Base-by-base conservation (phyloP, 2,329 filamentous ascomycete genomes). In the Ascochyta lentis region DNA sequence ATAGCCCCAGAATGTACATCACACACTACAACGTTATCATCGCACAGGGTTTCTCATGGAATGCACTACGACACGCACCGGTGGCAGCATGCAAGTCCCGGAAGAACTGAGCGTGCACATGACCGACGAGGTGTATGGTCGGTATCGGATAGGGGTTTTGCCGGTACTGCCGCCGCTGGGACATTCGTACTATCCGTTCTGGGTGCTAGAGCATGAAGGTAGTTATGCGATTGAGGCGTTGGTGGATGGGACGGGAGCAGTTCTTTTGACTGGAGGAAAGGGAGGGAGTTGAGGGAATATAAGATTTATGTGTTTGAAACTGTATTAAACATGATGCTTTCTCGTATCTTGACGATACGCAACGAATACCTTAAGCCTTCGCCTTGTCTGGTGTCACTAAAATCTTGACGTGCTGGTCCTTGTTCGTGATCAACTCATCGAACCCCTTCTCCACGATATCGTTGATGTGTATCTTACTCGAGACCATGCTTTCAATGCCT, bases 391-490 rank as follows among this genome's bases (percentile, higher is more conserved):
- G 64, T 5, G 72, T 73, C 13, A 75, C 73, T 45, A 76, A 42
- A 34, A 76, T 75, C 59, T 75, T 76, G 29, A 76, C 66, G 45
- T 76, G 72, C 6, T 72, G 45, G 46, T 76, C 68, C 46, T 70
- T 74, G 46, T 73, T 66, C 23, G 48, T 61, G 12, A 72, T 50
- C 4, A 76, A 59, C 47, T 70, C 65, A 9, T 73, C 66, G 43
- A 74, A 72, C 1, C 72, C 73, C 31, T 71, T 69, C 27, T 50
- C 47, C 0, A 60, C 55, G n/a, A 73, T 63, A 40, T 75, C 70
- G 26, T 75, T 66, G 38, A 77, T 59, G 33, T 66, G 55, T 29
- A 76, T 73, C 7, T 67, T 60, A 35, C 67, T 65, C 1, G 72
- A 75, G 15, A 76, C 56, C 68, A 76, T 71, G 9, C 62, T 63